Base-by-base conservation (phyloP, 2,329 filamentous ascomycete genomes). In the Biscogniauxia marginata region DNA sequence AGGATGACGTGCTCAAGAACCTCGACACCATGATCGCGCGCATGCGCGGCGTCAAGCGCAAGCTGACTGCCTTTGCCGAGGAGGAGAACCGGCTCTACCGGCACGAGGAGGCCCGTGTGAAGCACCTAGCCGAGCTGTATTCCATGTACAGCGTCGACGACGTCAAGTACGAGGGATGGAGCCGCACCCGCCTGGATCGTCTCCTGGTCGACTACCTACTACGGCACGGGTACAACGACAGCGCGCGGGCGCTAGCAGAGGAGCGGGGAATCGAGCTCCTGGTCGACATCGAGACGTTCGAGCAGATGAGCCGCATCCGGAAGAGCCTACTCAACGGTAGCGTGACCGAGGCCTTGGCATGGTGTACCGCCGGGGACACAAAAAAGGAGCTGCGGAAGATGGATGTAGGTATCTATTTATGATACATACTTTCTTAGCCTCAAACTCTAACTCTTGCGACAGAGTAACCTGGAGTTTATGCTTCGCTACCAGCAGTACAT, bases 401-500 rank as follows among this genome's bases (percentile, higher is more conserved):
- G 74, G 88, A 90, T 72, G 89, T 90, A 72, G 60, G 84, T 20
- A 53, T 4, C 5, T 22, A 13, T 52, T 18, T 23, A 45, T 18
- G n/a, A 49, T 22, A n/a, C 3, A 19, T 53, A 34, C 53, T 59
- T 53, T 30, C 25, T 43, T 18, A n/a, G 25, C 21, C 25, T 46
- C 34, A 16, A 22, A 39, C 43, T 47, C 25, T 22, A 24, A 50
- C 25, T 53, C 7, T 5, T 34, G 11, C 50, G 23, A 48, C 49
- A 69, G 61, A 63, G 58, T 67, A 90, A 89, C 63, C 82, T 99
- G 16, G 95, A 99, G 73, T 96, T 96, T 69, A 91, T 96, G 79
- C 83, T 99, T 46, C 87, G 95, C 11, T 82, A 96, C 66, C 95
- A 99, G 73, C 93, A 98, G 71, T 98, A 93, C 71, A 93, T 98